Percentiles rank a stretch among this genome's conserved stretches.
Conservation (phyloP, 2,329 filamentous ascomycete genomes). For the Neophaeococcomyces aloes region DNA sequence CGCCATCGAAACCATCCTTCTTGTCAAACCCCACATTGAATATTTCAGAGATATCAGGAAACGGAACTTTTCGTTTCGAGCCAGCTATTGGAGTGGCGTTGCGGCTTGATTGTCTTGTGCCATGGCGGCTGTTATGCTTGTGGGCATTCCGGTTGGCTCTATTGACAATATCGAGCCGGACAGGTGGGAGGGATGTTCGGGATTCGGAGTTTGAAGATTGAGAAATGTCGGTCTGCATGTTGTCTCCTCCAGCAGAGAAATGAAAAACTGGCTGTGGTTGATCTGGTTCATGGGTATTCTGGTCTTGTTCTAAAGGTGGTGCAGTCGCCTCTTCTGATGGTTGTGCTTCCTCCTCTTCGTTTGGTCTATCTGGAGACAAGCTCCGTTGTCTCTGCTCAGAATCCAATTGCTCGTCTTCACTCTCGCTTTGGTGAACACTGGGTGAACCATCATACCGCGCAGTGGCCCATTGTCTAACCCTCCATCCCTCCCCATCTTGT, state of each 20-base stretch:
- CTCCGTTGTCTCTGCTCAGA: slow-evolving; percentile 22
- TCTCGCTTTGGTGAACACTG: slow-evolving; percentile 26
- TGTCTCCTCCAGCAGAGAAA: slow-evolving; percentile 11
- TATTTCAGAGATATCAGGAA: slow-evolving; percentile 41
- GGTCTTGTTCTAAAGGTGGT: slow-evolving; percentile 27
- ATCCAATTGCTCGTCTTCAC: slow-evolving; percentile 35
- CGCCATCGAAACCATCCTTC: slow-evolving; percentile 33
- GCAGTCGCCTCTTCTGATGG: slow-evolving; percentile 10
- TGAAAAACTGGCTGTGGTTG: slow-evolving; percentile 14
- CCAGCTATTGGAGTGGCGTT: slow-evolving; percentile 32
- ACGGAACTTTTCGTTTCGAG: slow-evolving; percentile 38
- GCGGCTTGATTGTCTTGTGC: slow-evolving; percentile 27
- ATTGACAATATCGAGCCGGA: slow-evolving; percentile 35
- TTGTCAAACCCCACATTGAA: slow-evolving; percentile 33
- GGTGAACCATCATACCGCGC: slow-evolving; percentile 35
- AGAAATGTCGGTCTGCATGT: slow-evolving; percentile 34
- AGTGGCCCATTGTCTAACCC: slow-evolving; percentile 51
- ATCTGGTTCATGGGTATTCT: slow-evolving; percentile 4
- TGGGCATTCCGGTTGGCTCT: slow-evolving; percentile 32
- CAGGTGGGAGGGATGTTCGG: slow-evolving; percentile 22
- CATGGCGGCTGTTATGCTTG: slow-evolving; percentile 31
- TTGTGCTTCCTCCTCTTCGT: slow-evolving; percentile 25
- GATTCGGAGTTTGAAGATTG: slow-evolving; percentile 21
- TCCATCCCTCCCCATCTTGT: slow-evolving; percentile 65
- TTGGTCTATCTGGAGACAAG: slow-evolving; percentile 15